Evolutionary conservation across 1,139 yeast genomes (phyloP).

Genomic region (Kazachstania sp.): DNA sequence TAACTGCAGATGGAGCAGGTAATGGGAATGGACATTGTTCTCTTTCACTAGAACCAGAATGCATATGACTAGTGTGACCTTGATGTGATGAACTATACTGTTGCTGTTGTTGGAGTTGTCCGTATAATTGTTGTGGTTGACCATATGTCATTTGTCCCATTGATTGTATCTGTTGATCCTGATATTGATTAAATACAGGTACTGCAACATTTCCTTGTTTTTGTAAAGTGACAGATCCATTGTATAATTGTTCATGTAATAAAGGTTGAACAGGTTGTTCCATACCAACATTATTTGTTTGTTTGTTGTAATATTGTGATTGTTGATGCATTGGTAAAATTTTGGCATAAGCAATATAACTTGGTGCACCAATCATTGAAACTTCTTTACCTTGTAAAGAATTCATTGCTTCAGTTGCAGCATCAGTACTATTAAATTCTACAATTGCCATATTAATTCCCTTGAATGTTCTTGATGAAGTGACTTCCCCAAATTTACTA

Average conservation of each 20-base stretch:
- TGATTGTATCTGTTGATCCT: conserved; percentile 7
- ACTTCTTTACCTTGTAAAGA: conserved; percentile 73
- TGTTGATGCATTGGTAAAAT: conserved; percentile 30
- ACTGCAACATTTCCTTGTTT: conserved; percentile 27
- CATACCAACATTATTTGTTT: no score
- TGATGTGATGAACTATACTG: conserved; percentile 8
- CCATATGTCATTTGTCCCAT: neutral
- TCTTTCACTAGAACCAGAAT: conserved; percentile 24
- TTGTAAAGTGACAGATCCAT: conserved; percentile 27
- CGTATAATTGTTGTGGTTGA: conserved; percentile 2
- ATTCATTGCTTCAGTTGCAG: conserved; percentile 71
- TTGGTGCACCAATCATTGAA: conserved; percentile 53
- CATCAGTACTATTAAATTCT: conserved; percentile 64
- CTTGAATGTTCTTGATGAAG: conserved; percentile 49
- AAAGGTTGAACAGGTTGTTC: no score
- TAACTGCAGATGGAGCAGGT: conserved; percentile 25
- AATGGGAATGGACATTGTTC: conserved; percentile 29
- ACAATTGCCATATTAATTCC: conserved; percentile 55
- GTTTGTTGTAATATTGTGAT: conserved; percentile 11
- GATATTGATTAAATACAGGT: conserved; percentile 22
- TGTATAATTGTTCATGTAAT: conserved; percentile 27
- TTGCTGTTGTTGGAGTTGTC: neutral
- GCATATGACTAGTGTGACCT: no score
- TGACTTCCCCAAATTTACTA: conserved; percentile 45
- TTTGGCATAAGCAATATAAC: conserved; percentile 62